Base-by-base conservation (phyloP, 1,139 yeast genomes). In the Scheffersomyces parashehatae region DNA sequence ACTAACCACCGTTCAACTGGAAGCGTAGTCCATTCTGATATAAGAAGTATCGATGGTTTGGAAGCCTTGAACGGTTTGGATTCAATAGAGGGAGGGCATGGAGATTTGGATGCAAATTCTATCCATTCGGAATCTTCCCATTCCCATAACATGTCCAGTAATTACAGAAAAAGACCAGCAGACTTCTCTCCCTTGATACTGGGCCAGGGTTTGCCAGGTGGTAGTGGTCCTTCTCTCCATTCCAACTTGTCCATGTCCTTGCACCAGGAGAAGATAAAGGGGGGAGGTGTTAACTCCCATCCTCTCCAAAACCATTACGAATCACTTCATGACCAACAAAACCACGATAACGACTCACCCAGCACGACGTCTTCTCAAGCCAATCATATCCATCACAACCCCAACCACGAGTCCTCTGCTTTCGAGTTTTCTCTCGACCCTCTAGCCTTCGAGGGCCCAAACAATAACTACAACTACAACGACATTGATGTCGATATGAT, bases 401-500 rank as follows among this genome's bases (percentile, higher is more conserved):
- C 14, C 35, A 31, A 31, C 35, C 35, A 31, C 6, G 39, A 42
- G 30, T 43, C 49, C 26, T 44, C 46, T 3, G 51, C 56, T 11
- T 63, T 61, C 50, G 61, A 62, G 30, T 67, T 67, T 46, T 56
- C 63, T 37, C 59, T 67, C 33, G 70, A 67, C 39, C 70, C 70
- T 6, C 54, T 65, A 39, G 70, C 71, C 2, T 67, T 60, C 48
- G 73, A 67, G 37, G 71, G 70, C 7, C 70, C 70, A 24, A 51
- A 51, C 41, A 55, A 53, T 35, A 60, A 59, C 41, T 57, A 49
- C 41, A 46, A 45, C 36, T 20, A 20, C 26, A 48, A 50, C 28
- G 46, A 31, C 38, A 24, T 34, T 2, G 33, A 35, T 20, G 20
- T 31, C 8, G 35, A 31, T 12, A 31, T 31, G 11, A n/a, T 31